Conservation (phyloP, 192 early-diverging fungal species). For the Thoreauomyces humboldtii region DNA sequence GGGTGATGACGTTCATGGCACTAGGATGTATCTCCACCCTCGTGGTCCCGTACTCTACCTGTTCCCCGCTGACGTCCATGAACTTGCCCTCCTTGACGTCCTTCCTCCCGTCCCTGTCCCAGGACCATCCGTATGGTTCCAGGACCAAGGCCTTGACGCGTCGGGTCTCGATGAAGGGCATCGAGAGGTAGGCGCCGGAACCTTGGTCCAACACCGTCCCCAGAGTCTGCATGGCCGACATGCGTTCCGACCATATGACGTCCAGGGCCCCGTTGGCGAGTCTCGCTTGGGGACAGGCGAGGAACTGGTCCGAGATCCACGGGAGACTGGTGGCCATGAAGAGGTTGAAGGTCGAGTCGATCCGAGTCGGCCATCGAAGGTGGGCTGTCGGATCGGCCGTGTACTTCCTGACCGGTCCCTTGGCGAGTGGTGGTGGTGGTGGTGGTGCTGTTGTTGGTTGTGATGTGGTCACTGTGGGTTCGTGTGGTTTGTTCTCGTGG, state of each 20-base stretch:
- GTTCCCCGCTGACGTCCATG: constrained; percentile 44
- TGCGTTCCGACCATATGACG: constrained; percentile 47
- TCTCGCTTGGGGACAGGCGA: constrained; percentile 48
- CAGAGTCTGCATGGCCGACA: constrained; percentile 41
- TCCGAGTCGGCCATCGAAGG: constrained; percentile 7
- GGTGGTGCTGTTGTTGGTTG: background rate
- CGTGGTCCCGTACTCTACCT: constrained; percentile 19
- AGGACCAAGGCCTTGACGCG: constrained; percentile 58
- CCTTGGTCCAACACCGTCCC: constrained; percentile 41
- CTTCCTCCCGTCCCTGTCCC: background rate
- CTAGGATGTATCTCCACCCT: constrained; percentile 38
- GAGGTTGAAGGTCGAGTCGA: constrained; percentile 32
- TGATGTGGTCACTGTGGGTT: no score
- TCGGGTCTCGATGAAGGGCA: constrained; percentile 37
- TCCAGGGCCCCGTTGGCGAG: constrained; percentile 53
- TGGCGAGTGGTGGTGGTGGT: background rate
- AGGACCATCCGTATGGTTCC: constrained; percentile 43
- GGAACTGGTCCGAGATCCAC: constrained; percentile 54
- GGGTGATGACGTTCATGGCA: constrained; percentile 25
- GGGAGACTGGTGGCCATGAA: constrained; percentile 60
- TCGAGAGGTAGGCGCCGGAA: constrained; percentile 45
- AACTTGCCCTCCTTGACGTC: background rate
- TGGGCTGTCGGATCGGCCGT: constrained; percentile 20
- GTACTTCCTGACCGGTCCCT: constrained; percentile 25
- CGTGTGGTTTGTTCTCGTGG: background rate